Percentiles rank a stretch among this genome's conserved stretches.
These are phyloP conservation scores for Nemophila menziesii DNA, from an alignment of 257 asterid genomes.

Conservation along the genomic window DNA sequence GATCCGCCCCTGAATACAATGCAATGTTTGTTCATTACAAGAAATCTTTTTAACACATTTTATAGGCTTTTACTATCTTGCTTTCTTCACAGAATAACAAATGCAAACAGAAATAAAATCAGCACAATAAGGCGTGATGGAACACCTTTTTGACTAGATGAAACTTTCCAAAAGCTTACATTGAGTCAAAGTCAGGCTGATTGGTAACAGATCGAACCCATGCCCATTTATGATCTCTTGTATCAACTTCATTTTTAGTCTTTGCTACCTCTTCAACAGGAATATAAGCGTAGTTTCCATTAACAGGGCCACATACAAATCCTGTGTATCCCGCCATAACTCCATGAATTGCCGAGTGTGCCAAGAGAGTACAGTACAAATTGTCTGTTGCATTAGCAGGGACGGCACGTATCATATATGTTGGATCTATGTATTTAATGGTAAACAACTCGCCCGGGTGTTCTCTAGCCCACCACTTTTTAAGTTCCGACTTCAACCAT, in stretches of 20 bases:
- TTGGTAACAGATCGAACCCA: slow-evolving; percentile 77
- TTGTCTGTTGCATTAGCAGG: slow-evolving; percentile 68
- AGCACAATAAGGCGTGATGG: neutral
- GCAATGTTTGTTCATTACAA: too few species aligned
- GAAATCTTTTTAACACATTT: too few species aligned
- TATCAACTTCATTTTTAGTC: slow-evolving; percentile 48
- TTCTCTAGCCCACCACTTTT: slow-evolving; percentile 68
- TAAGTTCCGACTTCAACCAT: slow-evolving; percentile 69
- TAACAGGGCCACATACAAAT: slow-evolving; percentile 55
- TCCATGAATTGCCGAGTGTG: slow-evolving; percentile 71
- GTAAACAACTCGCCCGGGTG: slow-evolving; percentile 49
- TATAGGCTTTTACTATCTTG: too few species aligned
- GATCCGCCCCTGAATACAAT: too few species aligned
- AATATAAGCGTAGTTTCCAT: slow-evolving; percentile 62
- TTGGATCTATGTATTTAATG: slow-evolving; percentile 70
- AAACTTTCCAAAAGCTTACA: neutral
- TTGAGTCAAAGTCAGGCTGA: slow-evolving; percentile 55
- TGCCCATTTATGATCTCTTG: slow-evolving; percentile 71
- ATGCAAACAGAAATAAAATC: neutral
- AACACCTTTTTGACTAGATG: neutral
- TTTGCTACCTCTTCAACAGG: slow-evolving; percentile 63
- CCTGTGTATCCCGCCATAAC: slow-evolving; percentile 89
- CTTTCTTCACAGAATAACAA: too few species aligned
- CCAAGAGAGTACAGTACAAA: slow-evolving; percentile 56
- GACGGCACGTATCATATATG: slow-evolving; percentile 67